phyloP scores from a whole-genome alignment of 257 asterid genomes.

The Solanum medicagineum region DNA sequence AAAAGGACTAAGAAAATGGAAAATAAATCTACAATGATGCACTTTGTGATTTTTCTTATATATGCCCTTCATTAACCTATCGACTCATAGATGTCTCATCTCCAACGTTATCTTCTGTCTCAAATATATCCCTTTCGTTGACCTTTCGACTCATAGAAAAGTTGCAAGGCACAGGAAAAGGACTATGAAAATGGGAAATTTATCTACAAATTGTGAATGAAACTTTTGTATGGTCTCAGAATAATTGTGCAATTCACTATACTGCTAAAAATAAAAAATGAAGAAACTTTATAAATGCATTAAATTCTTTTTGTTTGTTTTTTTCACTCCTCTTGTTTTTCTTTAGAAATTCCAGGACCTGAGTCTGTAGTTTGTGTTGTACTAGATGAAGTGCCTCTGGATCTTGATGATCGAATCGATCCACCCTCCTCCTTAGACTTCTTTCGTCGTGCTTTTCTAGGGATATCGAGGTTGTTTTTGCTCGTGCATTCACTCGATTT shows the following conservation, averaged over 20 bases:
- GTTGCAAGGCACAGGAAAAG: too few species aligned
- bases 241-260: neutral
- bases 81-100: too few species aligned
- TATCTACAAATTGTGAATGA: neutral
- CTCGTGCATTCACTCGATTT: constrained; percentile 13
- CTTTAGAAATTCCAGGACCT: neutral
- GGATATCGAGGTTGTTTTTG: constrained; percentile 24
- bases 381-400: constrained; percentile 7
- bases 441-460: constrained; percentile 30
- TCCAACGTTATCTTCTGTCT: too few species aligned
- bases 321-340: neutral
- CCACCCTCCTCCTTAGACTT: constrained; percentile 30
- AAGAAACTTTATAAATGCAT: neutral
- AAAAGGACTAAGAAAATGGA: too few species aligned
- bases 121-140: too few species aligned
- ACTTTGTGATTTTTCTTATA: too few species aligned
- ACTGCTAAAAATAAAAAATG: neutral
- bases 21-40: neutral
- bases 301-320: neutral
- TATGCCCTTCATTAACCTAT: too few species aligned
- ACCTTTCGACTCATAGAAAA: too few species aligned
- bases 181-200: too few species aligned
- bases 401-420: constrained; percentile 6
- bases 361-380: neutral
- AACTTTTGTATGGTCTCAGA: neutral